Base-by-base conservation (phyloP, 169 alveolate species). In the Miamiensis avidus region DNA sequence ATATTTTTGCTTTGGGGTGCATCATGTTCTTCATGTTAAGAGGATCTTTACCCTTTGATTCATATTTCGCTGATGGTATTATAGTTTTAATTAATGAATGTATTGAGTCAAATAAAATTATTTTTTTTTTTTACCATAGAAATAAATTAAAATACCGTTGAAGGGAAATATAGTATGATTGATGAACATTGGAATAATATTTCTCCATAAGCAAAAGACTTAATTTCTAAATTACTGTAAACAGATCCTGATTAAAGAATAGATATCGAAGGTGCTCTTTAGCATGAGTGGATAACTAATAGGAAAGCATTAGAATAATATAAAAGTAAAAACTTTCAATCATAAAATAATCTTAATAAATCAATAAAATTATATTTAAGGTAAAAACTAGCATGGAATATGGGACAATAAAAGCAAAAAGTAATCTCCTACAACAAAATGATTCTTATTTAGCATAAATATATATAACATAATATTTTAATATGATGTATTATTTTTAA, bases 31-130 rank as follows among this genome's bases (percentile, higher is more conserved):
- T 82, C 33, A 27, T 82, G 64, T 82, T 82, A 74, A 34, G 77
- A 25, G 87, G 87, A 20, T 86, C 69, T 74, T 89, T 89, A 0
- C 93, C 93, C 28, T 89, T 89, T 85, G 84, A 84, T 92, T 88
- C 74, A 86, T 92, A 1, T 89, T 91, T 15, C 94, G 93, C 11
- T 94, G 90, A 82, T 49, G 69, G 96, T 94, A 16, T 65, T 94
- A 31, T 32, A 93, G 90, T 82, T 92, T 94, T 74, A 95, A 94
- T 89, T 77, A 92, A 25, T 94, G 96, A 95, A 87, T 92, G 20
- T 79, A 85, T 87, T 94, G 94, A 0, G 95, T 94, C 25, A 93
- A 92, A 27, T 76, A 92, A 30, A 91, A 91, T 82, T n/a, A n/a
- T n/a, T n/a, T n/a, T n/a, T n/a, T n/a, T n/a, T n/a, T n/a, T 86